Evolutionary conservation across 768 basidiomycete genomes (phyloP).

Genomic region (Candolleomyces aberdarensis): DNA sequence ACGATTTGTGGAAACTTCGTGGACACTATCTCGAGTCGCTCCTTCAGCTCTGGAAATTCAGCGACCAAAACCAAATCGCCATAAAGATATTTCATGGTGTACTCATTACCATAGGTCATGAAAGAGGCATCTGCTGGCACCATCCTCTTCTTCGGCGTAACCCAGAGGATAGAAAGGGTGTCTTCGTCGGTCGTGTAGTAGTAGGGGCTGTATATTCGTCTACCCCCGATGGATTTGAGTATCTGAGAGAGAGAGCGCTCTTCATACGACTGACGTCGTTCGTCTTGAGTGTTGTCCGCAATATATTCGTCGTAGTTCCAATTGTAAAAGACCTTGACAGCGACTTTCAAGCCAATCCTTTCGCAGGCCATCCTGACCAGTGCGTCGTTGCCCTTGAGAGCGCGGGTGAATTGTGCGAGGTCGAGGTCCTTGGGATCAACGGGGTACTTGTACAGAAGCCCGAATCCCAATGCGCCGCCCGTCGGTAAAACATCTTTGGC

Average conservation of each 20-base stretch:
- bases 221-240: too few species aligned
- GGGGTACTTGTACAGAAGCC: conserved; percentile 32
- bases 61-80: conserved; percentile 2
- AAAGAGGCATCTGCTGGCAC: not conserved
- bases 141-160: not conserved
- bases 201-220: too few species aligned
- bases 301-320: not conserved
- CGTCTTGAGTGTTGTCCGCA: not conserved
- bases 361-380: conserved; percentile 16
- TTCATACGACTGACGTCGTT: not conserved
- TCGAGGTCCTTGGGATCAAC: conserved; percentile 11
- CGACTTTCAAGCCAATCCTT: conserved; percentile 13
- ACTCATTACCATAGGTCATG: conserved; percentile 4
- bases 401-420: conserved; percentile 12
- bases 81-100: not conserved
- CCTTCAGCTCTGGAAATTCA: not conserved
- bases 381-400: conserved; percentile 30
- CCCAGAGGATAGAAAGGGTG: not conserved
- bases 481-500: conserved; percentile 24
- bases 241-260: not conserved
- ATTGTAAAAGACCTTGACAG: conserved; percentile 19
- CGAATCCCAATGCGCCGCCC: conserved; percentile 33
- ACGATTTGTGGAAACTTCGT: not conserved
- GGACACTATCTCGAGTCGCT: not conserved
- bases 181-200: not conserved